Conservation (phyloP, 2,329 filamentous ascomycete genomes). For the Sclerotinia borealis region DNA sequence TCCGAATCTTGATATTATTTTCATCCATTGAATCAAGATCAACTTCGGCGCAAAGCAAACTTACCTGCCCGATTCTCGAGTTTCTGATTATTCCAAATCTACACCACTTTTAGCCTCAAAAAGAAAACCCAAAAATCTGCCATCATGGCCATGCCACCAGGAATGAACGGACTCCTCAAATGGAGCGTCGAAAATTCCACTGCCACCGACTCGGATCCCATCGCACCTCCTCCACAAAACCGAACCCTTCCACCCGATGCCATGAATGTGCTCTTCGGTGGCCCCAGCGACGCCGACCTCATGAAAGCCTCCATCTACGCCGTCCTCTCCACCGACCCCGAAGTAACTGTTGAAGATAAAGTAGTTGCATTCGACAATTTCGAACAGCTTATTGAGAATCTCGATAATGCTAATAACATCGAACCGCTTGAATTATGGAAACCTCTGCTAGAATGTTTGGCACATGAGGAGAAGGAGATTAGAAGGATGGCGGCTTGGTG, state of each 20-base stretch:
- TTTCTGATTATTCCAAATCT: background rate
- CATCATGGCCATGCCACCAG: slow-evolving; percentile 26
- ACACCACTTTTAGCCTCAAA: background rate
- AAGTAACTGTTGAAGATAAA: slow-evolving; percentile 67
- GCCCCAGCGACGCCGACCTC: slow-evolving; percentile 81
- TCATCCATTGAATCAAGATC: background rate
- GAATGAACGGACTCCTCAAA: slow-evolving; percentile 33
- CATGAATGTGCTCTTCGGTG: slow-evolving; percentile 71
- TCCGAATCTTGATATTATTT: background rate
- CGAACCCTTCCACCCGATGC: slow-evolving; percentile 59
- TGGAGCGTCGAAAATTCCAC: slow-evolving; percentile 53
- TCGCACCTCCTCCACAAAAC: slow-evolving; percentile 18
- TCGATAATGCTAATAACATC: slow-evolving; percentile 97
- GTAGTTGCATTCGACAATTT: slow-evolving; percentile 89
- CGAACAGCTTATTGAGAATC: slow-evolving; percentile 82
- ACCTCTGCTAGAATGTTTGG: slow-evolving; percentile 66
- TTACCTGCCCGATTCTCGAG: background rate
- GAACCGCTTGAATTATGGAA: slow-evolving; percentile 73
- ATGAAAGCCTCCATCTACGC: slow-evolving; percentile 82
- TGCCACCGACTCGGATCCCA: slow-evolving; percentile 30
- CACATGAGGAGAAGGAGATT: slow-evolving; percentile 63
- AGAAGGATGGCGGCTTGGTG: slow-evolving; percentile 90
- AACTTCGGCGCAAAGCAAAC: background rate
- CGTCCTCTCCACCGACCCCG: slow-evolving; percentile 55
- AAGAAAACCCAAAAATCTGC: background rate